These are phyloP conservation scores for Closterium sp. DNA, from an alignment of 139 green algal species.

Conservation along the genomic window DNA sequence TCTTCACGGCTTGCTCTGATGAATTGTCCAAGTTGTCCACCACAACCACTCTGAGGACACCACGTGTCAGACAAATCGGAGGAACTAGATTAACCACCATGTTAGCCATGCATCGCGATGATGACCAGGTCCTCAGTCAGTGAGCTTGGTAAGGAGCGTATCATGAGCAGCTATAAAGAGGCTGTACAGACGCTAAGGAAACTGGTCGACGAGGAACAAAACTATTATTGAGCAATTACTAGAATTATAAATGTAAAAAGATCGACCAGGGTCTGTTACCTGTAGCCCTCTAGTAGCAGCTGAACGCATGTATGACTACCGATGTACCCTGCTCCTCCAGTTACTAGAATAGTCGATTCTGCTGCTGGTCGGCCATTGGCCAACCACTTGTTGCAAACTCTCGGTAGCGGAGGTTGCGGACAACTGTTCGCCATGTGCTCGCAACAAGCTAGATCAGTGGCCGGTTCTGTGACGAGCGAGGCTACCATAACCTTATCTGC, in stretches of 20 bases:
- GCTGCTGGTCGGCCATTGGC: not conserved
- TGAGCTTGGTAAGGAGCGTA: not conserved
- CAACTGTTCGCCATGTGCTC: not conserved
- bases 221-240: too few species aligned
- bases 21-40: constrained; percentile 39
- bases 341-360: not conserved
- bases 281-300: not conserved
- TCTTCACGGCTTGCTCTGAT: constrained; percentile 24
- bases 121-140: not conserved
- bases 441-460: not conserved
- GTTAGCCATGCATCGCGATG: not conserved
- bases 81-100: not conserved
- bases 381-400: not conserved
- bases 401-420: not conserved
- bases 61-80: not conserved
- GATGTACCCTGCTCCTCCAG: constrained; percentile 8
- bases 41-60: constrained; percentile 29
- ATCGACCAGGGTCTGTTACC: not conserved
- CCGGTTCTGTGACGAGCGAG: not conserved
- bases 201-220: too few species aligned
- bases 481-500: not conserved
- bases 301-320: not conserved
- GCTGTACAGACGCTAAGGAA: too few species aligned
- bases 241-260: too few species aligned
- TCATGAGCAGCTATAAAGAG: not conserved